These are phyloP conservation scores for Rhizoclosmatium globosum DNA, from an alignment of 192 early-diverging fungal genomes.

Conservation along the genomic window DNA sequence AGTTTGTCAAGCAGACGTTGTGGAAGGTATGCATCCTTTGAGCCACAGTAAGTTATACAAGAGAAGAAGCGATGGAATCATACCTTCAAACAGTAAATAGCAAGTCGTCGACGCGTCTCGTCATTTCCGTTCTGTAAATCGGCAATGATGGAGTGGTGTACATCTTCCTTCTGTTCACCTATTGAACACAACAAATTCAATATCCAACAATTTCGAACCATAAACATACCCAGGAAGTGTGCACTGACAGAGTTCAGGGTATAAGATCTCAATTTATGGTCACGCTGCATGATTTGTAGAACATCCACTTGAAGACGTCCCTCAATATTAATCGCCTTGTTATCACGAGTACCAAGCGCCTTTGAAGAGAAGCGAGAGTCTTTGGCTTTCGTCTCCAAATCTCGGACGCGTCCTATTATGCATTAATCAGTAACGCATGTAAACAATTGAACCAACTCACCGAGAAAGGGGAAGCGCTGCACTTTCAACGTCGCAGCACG, in stretches of 20 bases:
- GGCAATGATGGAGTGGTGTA: too few species aligned
- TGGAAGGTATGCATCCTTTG: conserved; percentile 86
- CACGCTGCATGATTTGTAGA: conserved; percentile 92
- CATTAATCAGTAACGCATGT: too few species aligned
- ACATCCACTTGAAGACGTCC: conserved; percentile 95
- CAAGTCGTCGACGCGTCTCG: conserved; percentile 92
- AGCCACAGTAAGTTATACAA: background rate
- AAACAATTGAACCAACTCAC: too few species aligned
- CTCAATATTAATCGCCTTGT: conserved; percentile 84
- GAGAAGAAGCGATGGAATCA: background rate
- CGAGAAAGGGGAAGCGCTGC: too few species aligned
- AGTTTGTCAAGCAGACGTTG: too few species aligned
- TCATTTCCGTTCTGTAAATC: too few species aligned
- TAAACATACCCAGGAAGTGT: too few species aligned
- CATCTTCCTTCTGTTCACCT: too few species aligned
- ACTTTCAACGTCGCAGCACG: too few species aligned
- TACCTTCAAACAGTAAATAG: conserved; percentile 95
- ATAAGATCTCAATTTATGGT: conserved; percentile 95
- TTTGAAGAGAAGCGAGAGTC: conserved; percentile 90
- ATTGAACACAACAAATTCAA: conserved; percentile 65
- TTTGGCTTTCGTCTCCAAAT: conserved; percentile 72
- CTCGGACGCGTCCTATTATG: conserved; percentile 38
- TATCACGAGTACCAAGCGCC: conserved; percentile 92
- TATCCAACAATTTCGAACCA: background rate
- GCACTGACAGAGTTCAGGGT: conserved; percentile 96